phyloP scores from a whole-genome alignment of 2,329 filamentous ascomycete genomes.

The Monascus ruber region DNA sequence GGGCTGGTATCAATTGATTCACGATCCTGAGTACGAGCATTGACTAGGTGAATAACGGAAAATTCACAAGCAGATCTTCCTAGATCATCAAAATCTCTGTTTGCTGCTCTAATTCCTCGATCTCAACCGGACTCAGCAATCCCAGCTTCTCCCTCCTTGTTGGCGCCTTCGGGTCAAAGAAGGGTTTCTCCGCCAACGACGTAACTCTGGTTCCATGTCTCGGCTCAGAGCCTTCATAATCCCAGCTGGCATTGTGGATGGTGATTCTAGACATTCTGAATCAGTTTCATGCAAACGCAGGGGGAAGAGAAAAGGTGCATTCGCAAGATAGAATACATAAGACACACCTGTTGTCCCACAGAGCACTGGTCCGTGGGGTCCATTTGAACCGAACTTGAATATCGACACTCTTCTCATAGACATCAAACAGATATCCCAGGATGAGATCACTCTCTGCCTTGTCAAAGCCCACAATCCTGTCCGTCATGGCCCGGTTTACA shows the following conservation, averaged over 20 bases:
- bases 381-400: constrained; percentile 63
- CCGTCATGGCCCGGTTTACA: constrained; percentile 61
- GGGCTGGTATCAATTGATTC: too few species aligned
- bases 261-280: constrained; percentile 43
- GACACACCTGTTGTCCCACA: constrained; percentile 58
- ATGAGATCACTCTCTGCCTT: constrained; percentile 58
- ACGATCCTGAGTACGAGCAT: too few species aligned
- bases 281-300: background rate
- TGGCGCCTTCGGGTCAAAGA: constrained; percentile 52
- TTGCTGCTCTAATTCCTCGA: constrained; percentile 11
- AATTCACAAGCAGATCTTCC: background rate
- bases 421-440: constrained; percentile 54
- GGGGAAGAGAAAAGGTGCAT: too few species aligned
- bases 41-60: too few species aligned
- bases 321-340: background rate
- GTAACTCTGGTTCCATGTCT: constrained; percentile 64
- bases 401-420: constrained; percentile 59
- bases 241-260: constrained; percentile 64
- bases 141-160: constrained; percentile 57
- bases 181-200: constrained; percentile 58
- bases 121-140: constrained; percentile 47
- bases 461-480: constrained; percentile 57
- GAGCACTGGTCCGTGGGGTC: constrained; percentile 53
- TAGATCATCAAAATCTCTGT: background rate
- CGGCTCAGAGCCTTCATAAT: constrained; percentile 56